phyloP scores from a whole-genome alignment of 1,284 basidiomycete species.

The Grifola frondosa region DNA sequence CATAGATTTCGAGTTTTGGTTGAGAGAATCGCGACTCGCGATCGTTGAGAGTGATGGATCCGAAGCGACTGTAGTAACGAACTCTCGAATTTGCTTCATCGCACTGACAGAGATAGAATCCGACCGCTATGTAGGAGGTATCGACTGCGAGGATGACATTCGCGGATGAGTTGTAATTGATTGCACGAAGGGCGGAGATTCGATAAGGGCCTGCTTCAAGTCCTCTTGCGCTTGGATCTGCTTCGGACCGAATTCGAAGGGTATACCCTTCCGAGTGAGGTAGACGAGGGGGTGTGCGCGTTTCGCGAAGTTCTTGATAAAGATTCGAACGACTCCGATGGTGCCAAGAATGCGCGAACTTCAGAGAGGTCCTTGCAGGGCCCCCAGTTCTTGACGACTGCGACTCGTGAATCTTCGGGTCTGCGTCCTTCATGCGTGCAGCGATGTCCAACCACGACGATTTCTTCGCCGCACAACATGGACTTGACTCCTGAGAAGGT shows the following conservation, averaged over 20 bases:
- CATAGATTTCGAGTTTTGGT: slow-evolving; percentile 42
- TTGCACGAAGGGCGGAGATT: slow-evolving; percentile 29
- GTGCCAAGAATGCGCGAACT: slow-evolving; percentile 22
- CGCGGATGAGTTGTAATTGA: slow-evolving; percentile 51
- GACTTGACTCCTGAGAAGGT: slow-evolving; percentile 27
- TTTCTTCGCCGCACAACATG: slow-evolving; percentile 12
- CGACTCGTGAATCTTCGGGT: slow-evolving; percentile 23
- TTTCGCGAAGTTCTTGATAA: slow-evolving; percentile 21
- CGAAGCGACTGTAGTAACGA: slow-evolving; percentile 17
- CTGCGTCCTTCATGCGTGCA: slow-evolving; percentile 26
- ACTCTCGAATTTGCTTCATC: slow-evolving; percentile 17
- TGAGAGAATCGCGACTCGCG: slow-evolving; percentile 39
- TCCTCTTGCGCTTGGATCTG: slow-evolving; percentile 22
- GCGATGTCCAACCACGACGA: slow-evolving; percentile 28
- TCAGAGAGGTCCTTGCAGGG: slow-evolving; percentile 17
- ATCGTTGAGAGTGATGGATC: slow-evolving; percentile 37
- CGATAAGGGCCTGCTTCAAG: slow-evolving; percentile 25
- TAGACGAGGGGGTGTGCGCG: slow-evolving; percentile 18
- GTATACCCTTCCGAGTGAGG: slow-evolving; percentile 21
- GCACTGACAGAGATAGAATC: slow-evolving; percentile 32
- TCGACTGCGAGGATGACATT: slow-evolving; percentile 36
- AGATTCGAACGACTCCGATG: slow-evolving; percentile 19
- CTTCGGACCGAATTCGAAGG: slow-evolving; percentile 23
- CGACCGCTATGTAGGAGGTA: slow-evolving; percentile 35
- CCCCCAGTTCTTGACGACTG: slow-evolving; percentile 25